A percentile compares a stretch with the other conserved stretches of the same genome.
Evolutionary conservation across 2,329 filamentous ascomycete species (phyloP).

Genomic region (Davidsoniella australis): DNA sequence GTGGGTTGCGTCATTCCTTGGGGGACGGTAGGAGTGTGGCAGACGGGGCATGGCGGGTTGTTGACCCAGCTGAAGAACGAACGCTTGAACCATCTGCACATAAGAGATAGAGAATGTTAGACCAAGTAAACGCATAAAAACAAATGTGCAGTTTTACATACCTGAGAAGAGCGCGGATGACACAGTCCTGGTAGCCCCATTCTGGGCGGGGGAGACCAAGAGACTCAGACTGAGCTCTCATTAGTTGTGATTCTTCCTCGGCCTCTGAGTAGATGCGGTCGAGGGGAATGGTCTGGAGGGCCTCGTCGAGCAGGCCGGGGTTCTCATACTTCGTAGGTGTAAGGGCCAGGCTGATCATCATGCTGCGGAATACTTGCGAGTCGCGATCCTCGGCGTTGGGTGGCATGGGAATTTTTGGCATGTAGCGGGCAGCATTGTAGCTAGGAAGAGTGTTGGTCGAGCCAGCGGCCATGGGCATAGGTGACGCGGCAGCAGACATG

Average conservation of each 20-base stretch:
- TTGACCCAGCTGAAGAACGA: constrained; percentile 95
- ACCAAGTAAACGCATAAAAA: not conserved
- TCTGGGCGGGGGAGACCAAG: constrained; percentile 68
- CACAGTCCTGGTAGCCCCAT: constrained; percentile 97
- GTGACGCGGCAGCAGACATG: constrained; percentile 33
- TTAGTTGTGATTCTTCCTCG: constrained; percentile 78
- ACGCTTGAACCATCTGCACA: constrained; percentile 64
- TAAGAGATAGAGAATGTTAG: not conserved
- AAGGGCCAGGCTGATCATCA: constrained; percentile 68
- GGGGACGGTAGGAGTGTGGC: constrained; percentile 65
- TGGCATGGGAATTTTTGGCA: constrained; percentile 48
- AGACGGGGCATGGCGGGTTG: constrained; percentile 73
- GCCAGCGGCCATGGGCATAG: constrained; percentile 21
- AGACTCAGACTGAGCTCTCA: constrained; percentile 75
- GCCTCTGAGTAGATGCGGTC: constrained; percentile 87
- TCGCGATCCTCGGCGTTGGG: constrained; percentile 47
- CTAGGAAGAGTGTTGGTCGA: constrained; percentile 26
- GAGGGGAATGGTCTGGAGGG: constrained; percentile 67
- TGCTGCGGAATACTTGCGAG: constrained; percentile 61
- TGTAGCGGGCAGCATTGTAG: constrained; percentile 31
- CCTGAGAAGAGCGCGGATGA: constrained; percentile 73
- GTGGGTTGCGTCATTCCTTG: constrained; percentile 71
- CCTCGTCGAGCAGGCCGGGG: constrained; percentile 83
- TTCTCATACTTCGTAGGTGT: constrained; percentile 94
- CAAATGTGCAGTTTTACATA: constrained; percentile 25